Conservation (phyloP, 306 rosid species). For the Cucurbita ficifolia region DNA sequence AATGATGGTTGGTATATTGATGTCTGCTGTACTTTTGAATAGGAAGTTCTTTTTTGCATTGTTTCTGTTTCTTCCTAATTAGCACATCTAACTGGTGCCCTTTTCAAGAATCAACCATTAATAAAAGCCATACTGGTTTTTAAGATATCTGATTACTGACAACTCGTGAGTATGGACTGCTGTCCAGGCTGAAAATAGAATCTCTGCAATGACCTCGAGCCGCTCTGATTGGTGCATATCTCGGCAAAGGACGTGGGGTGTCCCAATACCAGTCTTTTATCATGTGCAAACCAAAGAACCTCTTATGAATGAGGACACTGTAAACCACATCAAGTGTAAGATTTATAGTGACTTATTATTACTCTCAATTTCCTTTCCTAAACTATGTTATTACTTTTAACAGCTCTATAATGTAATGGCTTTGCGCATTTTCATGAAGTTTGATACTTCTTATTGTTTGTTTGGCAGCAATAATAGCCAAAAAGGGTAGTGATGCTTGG, state of each 20-base stretch:
- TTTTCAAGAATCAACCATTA: background rate
- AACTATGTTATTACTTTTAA: background rate
- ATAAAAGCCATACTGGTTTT: background rate
- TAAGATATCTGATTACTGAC: background rate
- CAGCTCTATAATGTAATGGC: background rate
- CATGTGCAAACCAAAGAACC: conserved; percentile 73
- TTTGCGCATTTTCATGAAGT: background rate
- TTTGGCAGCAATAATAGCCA: conserved; percentile 64
- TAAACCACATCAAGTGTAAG: conserved; percentile 69
- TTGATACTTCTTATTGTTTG: conserved; percentile 13
- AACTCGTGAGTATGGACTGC: background rate
- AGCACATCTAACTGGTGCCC: background rate
- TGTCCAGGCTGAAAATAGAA: conserved; percentile 84
- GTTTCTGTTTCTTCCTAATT: background rate
- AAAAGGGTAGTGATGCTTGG: conserved; percentile 99
- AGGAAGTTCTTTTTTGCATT: background rate
- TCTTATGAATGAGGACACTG: conserved; percentile 83
- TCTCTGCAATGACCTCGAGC: conserved; percentile 77
- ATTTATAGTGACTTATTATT: background rate
- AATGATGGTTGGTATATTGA: background rate
- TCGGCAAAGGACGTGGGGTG: conserved; percentile 98
- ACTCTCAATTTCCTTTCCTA: background rate
- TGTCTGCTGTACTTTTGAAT: background rate
- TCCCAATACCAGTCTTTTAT: conserved; percentile 97
- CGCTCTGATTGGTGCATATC: conserved; percentile 99